Conservation (phyloP, 805 yeast species). For the Nakazawaea wyomingensis region DNA sequence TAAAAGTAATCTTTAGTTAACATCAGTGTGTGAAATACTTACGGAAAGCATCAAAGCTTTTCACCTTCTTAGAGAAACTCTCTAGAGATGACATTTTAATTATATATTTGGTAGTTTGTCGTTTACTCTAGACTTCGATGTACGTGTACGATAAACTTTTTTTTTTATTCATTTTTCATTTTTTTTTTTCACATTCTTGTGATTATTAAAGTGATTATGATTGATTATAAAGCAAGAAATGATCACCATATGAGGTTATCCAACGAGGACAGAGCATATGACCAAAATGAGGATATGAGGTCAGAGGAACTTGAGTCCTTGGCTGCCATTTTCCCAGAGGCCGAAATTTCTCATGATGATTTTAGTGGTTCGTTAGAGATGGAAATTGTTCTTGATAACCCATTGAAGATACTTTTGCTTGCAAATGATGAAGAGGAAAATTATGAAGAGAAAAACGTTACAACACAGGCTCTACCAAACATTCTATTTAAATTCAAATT, state of each 20-base stretch:
- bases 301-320: slow-evolving; percentile 37
- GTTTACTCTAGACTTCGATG: not conserved
- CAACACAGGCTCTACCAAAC: slow-evolving; percentile 28
- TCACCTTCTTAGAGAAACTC: slow-evolving; percentile 32
- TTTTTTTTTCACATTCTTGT: not conserved
- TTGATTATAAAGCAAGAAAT: not conserved
- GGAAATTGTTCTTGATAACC: slow-evolving; percentile 21
- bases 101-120: not conserved
- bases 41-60: slow-evolving; percentile 70
- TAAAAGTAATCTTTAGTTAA: no score
- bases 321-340: slow-evolving; percentile 37
- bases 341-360: slow-evolving; percentile 13
- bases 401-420: slow-evolving; percentile 17
- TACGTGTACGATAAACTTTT: not conserved
- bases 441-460: slow-evolving; percentile 3
- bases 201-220: not conserved
- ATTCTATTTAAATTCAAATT: slow-evolving; percentile 25
- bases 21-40: slow-evolving; percentile 24
- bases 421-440: slow-evolving; percentile 3
- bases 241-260: not conserved
- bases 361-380: slow-evolving; percentile 25
- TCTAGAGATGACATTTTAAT: slow-evolving; percentile 26
- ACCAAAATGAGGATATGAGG: slow-evolving; percentile 18
- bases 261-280: not conserved
- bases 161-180: not conserved